Evolutionary conservation across 2,329 filamentous ascomycete species (phyloP), one percentile per base, ranked within the genome.

Genomic region (Parascedosporium putredinis): DNA sequence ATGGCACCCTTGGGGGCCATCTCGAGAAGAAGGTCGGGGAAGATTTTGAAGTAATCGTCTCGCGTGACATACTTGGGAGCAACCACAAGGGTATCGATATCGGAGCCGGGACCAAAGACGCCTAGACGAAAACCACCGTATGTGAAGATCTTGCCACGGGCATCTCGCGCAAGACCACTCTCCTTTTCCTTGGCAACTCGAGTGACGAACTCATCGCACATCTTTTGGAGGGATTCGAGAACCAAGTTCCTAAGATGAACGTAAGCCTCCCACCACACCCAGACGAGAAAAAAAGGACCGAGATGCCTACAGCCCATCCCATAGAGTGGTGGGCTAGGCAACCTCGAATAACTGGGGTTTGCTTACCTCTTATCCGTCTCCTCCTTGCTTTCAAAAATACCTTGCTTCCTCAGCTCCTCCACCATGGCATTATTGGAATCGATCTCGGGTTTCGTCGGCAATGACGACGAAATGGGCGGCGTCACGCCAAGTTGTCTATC

Each of bases 1-100:
- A 97, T 88, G 52, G 89, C 76, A n/a, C 83, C 86, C 33, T 80
- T 71, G 7, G 85, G 80, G 1, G 87, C 82, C 78, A 93, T 84
- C 56, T 83, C 75, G 57, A 84, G 71, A 45, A 98, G 78, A 45
- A 94, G 70, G 18, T 79, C 73, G n/a, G 90, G 90, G 58, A 96
- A 96, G 58, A 86, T 74, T 48, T 86, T 72, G 70, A 98, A 98
- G 71, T 95, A 98, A 66, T 98, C 88, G 27, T 91, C 84, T 52
- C 88, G 84, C 10, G 79, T 79, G 48, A 97, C 86, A 61, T 95
- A 89, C 68, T 88, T 90, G 8, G 93, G 93, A 12, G 84, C 90
- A 47, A 96, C 85, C 52, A 97, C 83, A 47, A 98, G 79, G 2
- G 93, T 96, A 70, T 98, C 93, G 59, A 98, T 97, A 80, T 98